phyloP scores from a whole-genome alignment of 768 basidiomycete species.

The Phaeotremella fagi region DNA sequence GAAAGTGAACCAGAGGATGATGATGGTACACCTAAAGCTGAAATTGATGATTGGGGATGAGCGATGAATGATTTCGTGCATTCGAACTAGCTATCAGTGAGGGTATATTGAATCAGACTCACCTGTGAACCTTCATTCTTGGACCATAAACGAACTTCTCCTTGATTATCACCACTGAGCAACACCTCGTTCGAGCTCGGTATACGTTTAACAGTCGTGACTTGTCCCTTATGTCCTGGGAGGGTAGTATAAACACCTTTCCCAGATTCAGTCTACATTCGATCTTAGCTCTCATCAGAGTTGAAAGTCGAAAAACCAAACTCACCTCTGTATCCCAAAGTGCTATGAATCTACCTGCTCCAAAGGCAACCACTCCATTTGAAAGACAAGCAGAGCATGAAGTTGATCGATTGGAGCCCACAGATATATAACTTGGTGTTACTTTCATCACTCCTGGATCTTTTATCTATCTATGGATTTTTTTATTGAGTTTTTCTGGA shows the following conservation, averaged over 20 bases:
- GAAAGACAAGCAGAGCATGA: constrained; percentile 38
- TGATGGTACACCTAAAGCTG: constrained; percentile 58
- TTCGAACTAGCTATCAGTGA: constrained; percentile 4
- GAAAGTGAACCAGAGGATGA: constrained; percentile 3
- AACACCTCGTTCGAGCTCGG: constrained; percentile 49
- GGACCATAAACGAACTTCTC: constrained; percentile 63
- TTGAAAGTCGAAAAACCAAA: constrained; percentile 6
- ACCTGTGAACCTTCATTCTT: constrained; percentile 4
- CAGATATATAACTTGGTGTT: constrained; percentile 35
- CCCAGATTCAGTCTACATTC: constrained; percentile 53
- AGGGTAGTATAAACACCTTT: constrained; percentile 65
- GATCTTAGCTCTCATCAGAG: not conserved
- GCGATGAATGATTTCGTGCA: constrained; percentile 53
- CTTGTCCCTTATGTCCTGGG: constrained; percentile 64
- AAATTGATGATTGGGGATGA: constrained; percentile 63
- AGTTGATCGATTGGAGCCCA: constrained; percentile 44
- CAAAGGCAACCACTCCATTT: constrained; percentile 56
- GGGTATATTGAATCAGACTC: too few species aligned
- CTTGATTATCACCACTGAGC: constrained; percentile 71
- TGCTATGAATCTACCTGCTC: constrained; percentile 57
- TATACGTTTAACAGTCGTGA: constrained; percentile 74
- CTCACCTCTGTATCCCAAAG: constrained; percentile 60
- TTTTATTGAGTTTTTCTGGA: not conserved
- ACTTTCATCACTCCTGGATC: not conserved
- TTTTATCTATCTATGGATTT: not conserved